Evolutionary conservation across 1,284 basidiomycete genomes (phyloP).

Genomic region (Sanghuangporus weigelae): DNA sequence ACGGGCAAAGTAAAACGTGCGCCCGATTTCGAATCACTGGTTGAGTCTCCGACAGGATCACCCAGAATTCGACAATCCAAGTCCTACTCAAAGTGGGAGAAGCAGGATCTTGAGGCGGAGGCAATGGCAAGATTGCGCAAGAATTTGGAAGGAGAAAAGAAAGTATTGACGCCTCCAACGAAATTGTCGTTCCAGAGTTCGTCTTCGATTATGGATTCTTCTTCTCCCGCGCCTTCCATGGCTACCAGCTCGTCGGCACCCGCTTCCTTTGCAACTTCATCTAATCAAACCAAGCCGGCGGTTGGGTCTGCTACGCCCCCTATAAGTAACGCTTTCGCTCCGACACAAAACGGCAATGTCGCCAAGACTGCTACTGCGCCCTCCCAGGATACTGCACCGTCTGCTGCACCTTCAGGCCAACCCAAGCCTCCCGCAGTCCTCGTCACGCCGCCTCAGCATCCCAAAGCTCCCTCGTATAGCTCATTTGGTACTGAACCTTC

Average conservation of each 20-base stretch:
- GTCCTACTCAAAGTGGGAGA: slow-evolving; percentile 74
- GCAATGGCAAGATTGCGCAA: slow-evolving; percentile 64
- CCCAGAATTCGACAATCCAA: slow-evolving; percentile 45
- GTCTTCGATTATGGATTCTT: not conserved
- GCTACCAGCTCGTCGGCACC: not conserved
- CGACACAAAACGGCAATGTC: not conserved
- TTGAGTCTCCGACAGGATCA: slow-evolving; percentile 38
- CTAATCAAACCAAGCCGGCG: not conserved
- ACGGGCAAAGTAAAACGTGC: slow-evolving; percentile 33
- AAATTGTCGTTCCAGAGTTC: slow-evolving; percentile 13
- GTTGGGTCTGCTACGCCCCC: not conserved
- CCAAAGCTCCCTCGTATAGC: not conserved
- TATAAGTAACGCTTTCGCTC: not conserved
- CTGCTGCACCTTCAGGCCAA: not conserved
- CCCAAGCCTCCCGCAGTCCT: not conserved
- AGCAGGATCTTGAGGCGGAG: slow-evolving; percentile 72
- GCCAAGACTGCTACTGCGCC: not conserved
- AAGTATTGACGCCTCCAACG: slow-evolving; percentile 14
- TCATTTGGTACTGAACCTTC: not conserved
- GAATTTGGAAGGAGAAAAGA: slow-evolving; percentile 39
- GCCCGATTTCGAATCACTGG: slow-evolving; percentile 28
- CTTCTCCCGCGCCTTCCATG: not conserved
- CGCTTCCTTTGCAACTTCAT: not conserved
- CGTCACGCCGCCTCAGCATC: not conserved
- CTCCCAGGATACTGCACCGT: not conserved